These are phyloP conservation scores for Lactarius evosmus DNA, from an alignment of 768 basidiomycete species.

Conservation along the genomic window DNA sequence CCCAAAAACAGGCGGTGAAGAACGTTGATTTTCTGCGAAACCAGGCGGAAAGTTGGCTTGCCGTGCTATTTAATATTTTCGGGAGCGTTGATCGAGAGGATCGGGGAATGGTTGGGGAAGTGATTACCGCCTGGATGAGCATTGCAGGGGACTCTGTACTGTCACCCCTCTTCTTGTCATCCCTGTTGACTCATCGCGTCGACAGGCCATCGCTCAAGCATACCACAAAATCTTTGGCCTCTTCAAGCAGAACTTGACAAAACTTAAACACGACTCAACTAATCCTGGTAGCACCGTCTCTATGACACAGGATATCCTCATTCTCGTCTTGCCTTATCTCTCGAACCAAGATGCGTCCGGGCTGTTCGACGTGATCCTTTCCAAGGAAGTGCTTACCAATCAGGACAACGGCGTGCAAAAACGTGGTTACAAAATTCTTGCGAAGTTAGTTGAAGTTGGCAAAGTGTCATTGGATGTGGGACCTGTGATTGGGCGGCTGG, in stretches of 20 bases:
- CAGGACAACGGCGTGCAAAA: slow-evolving; percentile 91
- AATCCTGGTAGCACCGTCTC: slow-evolving; percentile 48
- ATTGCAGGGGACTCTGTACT: slow-evolving; percentile 59
- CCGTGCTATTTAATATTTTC: slow-evolving; percentile 97
- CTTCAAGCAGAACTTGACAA: slow-evolving; percentile 60
- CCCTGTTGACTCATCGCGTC: not conserved
- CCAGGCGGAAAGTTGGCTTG: slow-evolving; percentile 90
- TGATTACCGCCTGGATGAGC: slow-evolving; percentile 80
- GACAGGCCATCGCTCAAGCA: slow-evolving; percentile 72
- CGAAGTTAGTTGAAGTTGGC: slow-evolving; percentile 63
- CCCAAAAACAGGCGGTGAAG: slow-evolving; percentile 54
- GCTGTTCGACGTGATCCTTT: slow-evolving; percentile 69
- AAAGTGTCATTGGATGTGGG: slow-evolving; percentile 52
- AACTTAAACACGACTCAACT: slow-evolving; percentile 36
- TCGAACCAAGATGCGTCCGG: slow-evolving; percentile 55
- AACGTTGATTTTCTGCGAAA: slow-evolving; percentile 71
- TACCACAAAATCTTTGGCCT: slow-evolving; percentile 74
- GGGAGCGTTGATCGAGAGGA: slow-evolving; percentile 72
- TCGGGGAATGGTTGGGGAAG: slow-evolving; percentile 78
- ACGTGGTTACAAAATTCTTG: slow-evolving; percentile 86
- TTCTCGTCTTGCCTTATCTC: slow-evolving; percentile 77
- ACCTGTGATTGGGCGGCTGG: slow-evolving; percentile 59
- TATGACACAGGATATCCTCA: slow-evolving; percentile 79
- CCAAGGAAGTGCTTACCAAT: slow-evolving; percentile 63
- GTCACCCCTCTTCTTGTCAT: not conserved